phyloP scores from a whole-genome alignment of 2,329 filamentous ascomycete species.

The Aspergillus persii region DNA sequence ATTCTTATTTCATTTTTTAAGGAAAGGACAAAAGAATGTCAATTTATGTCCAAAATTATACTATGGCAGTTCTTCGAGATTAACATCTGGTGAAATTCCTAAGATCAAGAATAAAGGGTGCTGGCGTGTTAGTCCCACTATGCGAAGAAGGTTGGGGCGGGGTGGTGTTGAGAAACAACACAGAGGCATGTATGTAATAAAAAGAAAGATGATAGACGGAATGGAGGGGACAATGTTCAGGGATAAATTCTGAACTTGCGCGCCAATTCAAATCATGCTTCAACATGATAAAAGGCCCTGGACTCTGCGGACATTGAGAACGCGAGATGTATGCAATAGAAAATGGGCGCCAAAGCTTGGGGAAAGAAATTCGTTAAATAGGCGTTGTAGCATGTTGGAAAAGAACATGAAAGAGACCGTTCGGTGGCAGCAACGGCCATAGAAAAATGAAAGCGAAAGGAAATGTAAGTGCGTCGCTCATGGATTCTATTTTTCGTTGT shows the following conservation, averaged over 20 bases:
- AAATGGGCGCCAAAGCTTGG: slow-evolving; percentile 7
- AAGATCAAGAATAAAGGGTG: neutral
- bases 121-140: neutral
- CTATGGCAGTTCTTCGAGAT: slow-evolving; percentile 11
- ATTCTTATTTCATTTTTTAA: too few relatives aligned
- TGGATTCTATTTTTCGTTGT: slow-evolving; percentile 13
- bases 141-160: neutral
- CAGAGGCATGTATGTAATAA: neutral
- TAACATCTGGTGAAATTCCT: slow-evolving; percentile 1
- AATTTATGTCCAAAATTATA: slow-evolving; percentile 5
- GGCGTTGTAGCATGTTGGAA: slow-evolving; percentile 5
- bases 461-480: slow-evolving; percentile 12
- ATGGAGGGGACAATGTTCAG: neutral
- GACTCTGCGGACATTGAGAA: slow-evolving; percentile 10
- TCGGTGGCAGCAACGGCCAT: neutral
- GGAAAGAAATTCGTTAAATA: slow-evolving; percentile 10
- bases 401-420: neutral
- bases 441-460: slow-evolving; percentile 2
- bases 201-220: neutral
- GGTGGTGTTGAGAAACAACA: neutral
- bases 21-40: slow-evolving; percentile 3
- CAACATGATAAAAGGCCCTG: slow-evolving; percentile 2
- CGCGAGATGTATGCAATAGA: slow-evolving; percentile 7
- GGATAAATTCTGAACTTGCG: slow-evolving; percentile 5
- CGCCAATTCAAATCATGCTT: neutral